These are phyloP conservation scores for Chaetomium cochliodes DNA, from an alignment of 495 filamentous ascomycete genomes.

Conservation along the genomic window DNA sequence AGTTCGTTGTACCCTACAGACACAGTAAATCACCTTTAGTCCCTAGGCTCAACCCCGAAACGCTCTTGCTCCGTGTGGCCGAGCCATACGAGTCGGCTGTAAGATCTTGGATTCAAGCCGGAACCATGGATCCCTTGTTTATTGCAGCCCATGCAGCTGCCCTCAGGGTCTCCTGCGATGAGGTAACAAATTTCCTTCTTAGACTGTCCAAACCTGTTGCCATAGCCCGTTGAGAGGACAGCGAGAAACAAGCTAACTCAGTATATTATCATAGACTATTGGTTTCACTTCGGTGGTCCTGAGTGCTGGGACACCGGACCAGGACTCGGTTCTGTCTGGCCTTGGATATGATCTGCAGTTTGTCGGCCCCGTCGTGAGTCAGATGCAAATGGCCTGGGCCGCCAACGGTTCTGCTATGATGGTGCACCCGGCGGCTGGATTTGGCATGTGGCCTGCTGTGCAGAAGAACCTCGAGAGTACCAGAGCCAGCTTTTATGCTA, in stretches of 20 bases:
- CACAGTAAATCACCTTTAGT: too few relatives aligned
- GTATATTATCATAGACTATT: not conserved
- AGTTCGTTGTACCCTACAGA: too few relatives aligned
- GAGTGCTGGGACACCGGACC: not conserved
- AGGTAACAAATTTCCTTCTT: not conserved
- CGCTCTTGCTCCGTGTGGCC: too few relatives aligned
- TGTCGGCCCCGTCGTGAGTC: not conserved
- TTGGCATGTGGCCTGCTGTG: conserved; percentile 2
- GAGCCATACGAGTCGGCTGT: too few relatives aligned
- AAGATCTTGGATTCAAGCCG: too few relatives aligned
- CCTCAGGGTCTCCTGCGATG: not conserved
- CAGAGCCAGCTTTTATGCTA: not conserved
- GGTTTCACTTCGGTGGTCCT: not conserved
- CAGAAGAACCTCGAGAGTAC: conserved; percentile 2
- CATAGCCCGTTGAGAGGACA: not conserved
- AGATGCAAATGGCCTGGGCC: not conserved
- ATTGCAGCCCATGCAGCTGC: not conserved
- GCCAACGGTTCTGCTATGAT: not conserved
- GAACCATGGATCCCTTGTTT: not conserved
- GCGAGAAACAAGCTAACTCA: not conserved
- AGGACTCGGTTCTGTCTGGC: not conserved
- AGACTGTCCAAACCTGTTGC: not conserved
- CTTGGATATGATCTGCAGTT: not conserved
- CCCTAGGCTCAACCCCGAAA: too few relatives aligned
- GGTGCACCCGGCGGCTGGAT: not conserved